These are phyloP conservation scores for Syncephalastrum racemosum DNA, from an alignment of 371 early-diverging fungal genomes.

Conservation along the genomic window DNA sequence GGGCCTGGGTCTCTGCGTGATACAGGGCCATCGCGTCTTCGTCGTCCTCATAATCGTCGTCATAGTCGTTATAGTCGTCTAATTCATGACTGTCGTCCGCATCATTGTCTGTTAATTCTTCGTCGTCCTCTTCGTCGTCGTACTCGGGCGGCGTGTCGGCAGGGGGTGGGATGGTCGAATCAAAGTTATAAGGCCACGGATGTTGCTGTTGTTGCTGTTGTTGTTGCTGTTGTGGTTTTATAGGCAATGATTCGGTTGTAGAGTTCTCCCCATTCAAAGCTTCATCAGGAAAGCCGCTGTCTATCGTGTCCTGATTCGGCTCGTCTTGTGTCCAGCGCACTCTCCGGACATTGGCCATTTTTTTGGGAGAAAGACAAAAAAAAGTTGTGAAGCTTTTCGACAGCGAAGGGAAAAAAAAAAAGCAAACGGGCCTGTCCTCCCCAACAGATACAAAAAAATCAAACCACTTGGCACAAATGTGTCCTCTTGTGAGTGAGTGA, in stretches of 20 bases:
- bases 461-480: background rate
- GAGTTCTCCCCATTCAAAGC: background rate
- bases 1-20: constrained; percentile 35
- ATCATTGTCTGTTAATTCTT: constrained; percentile 12
- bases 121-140: constrained; percentile 21
- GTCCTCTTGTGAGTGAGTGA: background rate
- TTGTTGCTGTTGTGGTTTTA: constrained; percentile 1
- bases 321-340: constrained; percentile 34
- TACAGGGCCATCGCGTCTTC: constrained; percentile 37
- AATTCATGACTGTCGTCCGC: background rate
- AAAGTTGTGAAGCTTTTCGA: background rate
- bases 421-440: background rate
- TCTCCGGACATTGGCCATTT: constrained; percentile 29
- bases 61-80: constrained; percentile 8
- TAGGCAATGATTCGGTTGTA: background rate
- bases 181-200: constrained; percentile 23
- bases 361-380: background rate
- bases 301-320: constrained; percentile 9
- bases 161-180: constrained; percentile 9
- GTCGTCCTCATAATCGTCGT: constrained; percentile 36
- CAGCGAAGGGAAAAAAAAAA: constrained; percentile 1
- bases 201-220: constrained; percentile 10
- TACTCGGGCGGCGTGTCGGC: constrained; percentile 5
- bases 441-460: constrained; percentile 4
- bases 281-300: constrained; percentile 5